Evolutionary conservation across 2,329 filamentous ascomycete genomes (phyloP), one percentile per base, ranked within the genome.

Genomic region (Coniochaeta pulveracea): DNA sequence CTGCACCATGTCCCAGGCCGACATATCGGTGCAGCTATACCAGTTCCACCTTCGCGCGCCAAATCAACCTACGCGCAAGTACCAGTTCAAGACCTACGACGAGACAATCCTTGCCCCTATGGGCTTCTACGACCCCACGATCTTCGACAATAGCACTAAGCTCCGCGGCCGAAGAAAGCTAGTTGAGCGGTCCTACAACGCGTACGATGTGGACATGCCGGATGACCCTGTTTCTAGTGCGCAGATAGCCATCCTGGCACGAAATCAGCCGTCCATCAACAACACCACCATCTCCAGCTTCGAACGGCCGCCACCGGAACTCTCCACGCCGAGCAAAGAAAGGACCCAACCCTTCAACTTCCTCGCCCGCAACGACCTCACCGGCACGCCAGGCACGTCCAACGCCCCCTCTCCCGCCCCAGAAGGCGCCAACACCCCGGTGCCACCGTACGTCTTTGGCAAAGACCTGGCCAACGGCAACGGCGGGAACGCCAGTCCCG

Each of bases 41-140:
- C 80, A 93, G 47, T 96, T 96, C 51, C 85, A 96, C 54, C 72
- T 98, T 11, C 80, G 91, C 18, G 83, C 84, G 8, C 80, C 84
- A 2, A 86, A 85, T 34, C 79, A 94, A 51, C 80, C 91, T 33
- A 98, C 91, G 2, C 73, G 79, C 41, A 95, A 94, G 57, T 96
- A 93, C 57, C 75, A 78, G 25, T 96, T 95, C 68, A 96, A 96
- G 64, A 88, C 84, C 1, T 98, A 96, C 49, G 91, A 98, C 45
- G 91, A 96, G 55, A 82, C 93, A 15, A 84, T 93, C 45, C 68
- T 98, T n/a, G 82, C 91, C 1, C 82, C 88, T 1, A 85, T 94
- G 80, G 88, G 86, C n/a, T 83, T 88, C 47, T 95, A 93, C 54
- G 82, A 89, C 39, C 89, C 91, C 0, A 64, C 72, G 3, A 80